Evolutionary conservation across 108 stramenopile species (phyloP).

Genomic region (Skeletonema tropicum): DNA sequence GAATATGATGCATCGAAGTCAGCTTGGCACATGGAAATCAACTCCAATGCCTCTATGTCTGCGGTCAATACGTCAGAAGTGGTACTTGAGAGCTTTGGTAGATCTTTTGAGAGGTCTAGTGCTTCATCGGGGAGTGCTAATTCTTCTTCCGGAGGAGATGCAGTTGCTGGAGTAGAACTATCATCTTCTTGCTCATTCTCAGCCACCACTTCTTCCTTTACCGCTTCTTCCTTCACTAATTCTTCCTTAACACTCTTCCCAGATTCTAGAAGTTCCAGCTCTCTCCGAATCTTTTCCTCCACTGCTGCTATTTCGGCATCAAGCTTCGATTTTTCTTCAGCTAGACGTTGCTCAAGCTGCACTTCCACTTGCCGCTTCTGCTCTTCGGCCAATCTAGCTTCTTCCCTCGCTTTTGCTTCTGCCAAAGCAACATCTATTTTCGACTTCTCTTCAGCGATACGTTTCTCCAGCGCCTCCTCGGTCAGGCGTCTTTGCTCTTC

Average conservation of each 20-base stretch:
- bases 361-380: neutral
- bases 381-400: neutral
- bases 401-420: slow-evolving; percentile 4
- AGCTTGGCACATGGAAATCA: slow-evolving; percentile 40
- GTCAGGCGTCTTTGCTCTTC: neutral
- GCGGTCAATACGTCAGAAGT: slow-evolving; percentile 27
- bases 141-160: slow-evolving; percentile 2
- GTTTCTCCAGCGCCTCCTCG: neutral
- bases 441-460: slow-evolving; percentile 1
- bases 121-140: neutral
- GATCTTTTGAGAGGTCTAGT: neutral
- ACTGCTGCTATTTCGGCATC: slow-evolving; percentile 16
- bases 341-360: slow-evolving; percentile 12
- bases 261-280: neutral
- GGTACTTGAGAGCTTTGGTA: neutral
- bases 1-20: slow-evolving; percentile 17
- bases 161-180: neutral
- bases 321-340: slow-evolving; percentile 19
- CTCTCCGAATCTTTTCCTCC: slow-evolving; percentile 7
- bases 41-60: slow-evolving; percentile 34
- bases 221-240: neutral
- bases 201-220: slow-evolving; percentile 19
- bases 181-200: slow-evolving; percentile 8
- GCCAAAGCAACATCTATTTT: neutral
- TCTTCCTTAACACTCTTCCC: neutral